Base-by-base conservation (phyloP, 257 asterid species). In the Fraxinus quadrangulata region DNA sequence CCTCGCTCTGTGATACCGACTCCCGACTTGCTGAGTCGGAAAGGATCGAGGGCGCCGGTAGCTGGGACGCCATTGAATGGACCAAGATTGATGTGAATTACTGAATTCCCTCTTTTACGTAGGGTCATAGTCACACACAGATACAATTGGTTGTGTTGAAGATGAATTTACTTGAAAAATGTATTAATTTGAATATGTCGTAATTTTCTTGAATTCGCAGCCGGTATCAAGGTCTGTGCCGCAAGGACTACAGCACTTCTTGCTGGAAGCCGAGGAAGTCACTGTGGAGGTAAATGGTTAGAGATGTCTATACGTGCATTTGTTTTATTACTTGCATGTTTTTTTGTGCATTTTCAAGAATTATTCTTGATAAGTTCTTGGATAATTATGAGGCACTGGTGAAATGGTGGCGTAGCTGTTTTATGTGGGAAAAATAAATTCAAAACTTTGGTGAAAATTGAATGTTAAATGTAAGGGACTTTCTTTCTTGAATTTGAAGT, bases 41-140 rank as follows among this genome's bases (percentile, higher is more conserved):
- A 76, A 88, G 81, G 80, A 82, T 94, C 78, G 97, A 94, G 77
- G 96, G 94, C 77, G 84, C 93, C 72, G 93, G 97, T 76, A 87
- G 94, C 74, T 92, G 96, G 97, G 97, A 92, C 78, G 92, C 97
- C 84, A 78, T 94, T 73, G 97, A 94, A 86, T 94, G 99, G 99
- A 92, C 97, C 82, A 92, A 94, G 85, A 88, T 91, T 79, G 97
- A 91, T 69, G 97, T 91, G 31, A 23, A 31, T 72, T 34, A 68
- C 40, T 77, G 24, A 61, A 61, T 23, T 59, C 68, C 33, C 1
- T 61, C 5, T 61, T 23, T 21, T 23, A 16, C 11, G 10, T 61
- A 72, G 86, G 88, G 85, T 84, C 77, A 83, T 47, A 42, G 17
- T 42, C 66, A 47, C 66, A 49, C 23, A n/a, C 26, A n/a, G 11